Base-by-base conservation (phyloP, 2,329 filamentous ascomycete genomes). In the Sordariomycetes sp. region DNA sequence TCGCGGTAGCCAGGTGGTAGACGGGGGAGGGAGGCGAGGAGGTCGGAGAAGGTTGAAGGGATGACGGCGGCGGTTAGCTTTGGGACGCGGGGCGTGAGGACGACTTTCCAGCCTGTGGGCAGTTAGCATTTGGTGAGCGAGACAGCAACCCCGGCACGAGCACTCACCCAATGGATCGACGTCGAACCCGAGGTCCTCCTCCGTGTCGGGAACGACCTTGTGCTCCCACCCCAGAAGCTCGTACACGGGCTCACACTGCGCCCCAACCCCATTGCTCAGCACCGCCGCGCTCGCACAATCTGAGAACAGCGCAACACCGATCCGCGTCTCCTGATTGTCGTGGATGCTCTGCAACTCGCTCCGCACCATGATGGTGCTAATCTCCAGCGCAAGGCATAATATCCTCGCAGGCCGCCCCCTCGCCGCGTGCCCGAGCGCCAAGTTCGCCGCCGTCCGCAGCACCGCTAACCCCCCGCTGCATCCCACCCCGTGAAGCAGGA, bases 201-300 rank as follows among this genome's bases (percentile, higher is more conserved):
- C 80, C 0, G 82, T 83, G 57, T 82, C 78, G 0, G 82, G 78
- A 28, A 88, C 74, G 22, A 81, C 74, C 59, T 75, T 75, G 66
- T 86, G 80, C 39, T 85, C 78, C 82, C 84, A 87, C 1, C 81
- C 83, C 1, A 86, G 70, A 25, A 88, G 67, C 32, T 84, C 77
- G 63, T 85, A 86, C 8, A 80, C 64, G 0, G 76, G 72, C 50
- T 67, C 65, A 22, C 45, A 24, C 1, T 67, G 62, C 34, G 69
- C 71, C 1, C 78, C 82, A 56, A 87, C 70, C 1, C 76, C 77
- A 63, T 89, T 89, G 64, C 81, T 84, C 36, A 89, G 64, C 1
- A 89, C 72, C 32, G 81, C 68, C 0, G 84, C 81, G 58, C 83
- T 84, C n/a, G 81, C 85, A 61, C 82, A 87, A 66, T 89, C 85